These are phyloP conservation scores for Yamadazyma paraphyllophila DNA, from an alignment of 805 yeast species.

Conservation along the genomic window DNA sequence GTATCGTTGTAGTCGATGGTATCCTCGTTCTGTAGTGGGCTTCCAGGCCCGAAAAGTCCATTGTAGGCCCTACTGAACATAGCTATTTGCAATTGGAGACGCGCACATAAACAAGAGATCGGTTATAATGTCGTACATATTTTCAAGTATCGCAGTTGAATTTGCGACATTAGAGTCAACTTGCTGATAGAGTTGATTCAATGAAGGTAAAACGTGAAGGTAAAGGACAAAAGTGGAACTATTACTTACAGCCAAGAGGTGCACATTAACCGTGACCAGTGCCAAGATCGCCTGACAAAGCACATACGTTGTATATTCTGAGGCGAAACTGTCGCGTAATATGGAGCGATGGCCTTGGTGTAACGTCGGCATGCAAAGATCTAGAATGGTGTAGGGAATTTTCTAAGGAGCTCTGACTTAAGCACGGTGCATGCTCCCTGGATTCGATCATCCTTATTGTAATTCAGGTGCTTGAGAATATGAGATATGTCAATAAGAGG, in stretches of 20 bases:
- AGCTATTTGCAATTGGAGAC: background rate
- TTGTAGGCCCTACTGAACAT: slow-evolving; percentile 12
- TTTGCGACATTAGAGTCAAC: background rate
- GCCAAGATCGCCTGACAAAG: background rate
- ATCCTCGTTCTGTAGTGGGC: slow-evolving; percentile 30
- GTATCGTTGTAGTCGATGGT: slow-evolving; percentile 35
- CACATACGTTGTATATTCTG: background rate
- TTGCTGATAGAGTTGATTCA: background rate
- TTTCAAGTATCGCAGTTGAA: too few relatives aligned
- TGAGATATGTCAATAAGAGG: too few relatives aligned
- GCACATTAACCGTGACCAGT: too few relatives aligned
- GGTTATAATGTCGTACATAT: slow-evolving; percentile 2
- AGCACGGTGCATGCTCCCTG: too few relatives aligned
- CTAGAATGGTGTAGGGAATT: background rate
- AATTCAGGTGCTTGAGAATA: too few relatives aligned
- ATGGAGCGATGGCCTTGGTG: background rate
- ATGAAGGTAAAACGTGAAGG: too few relatives aligned
- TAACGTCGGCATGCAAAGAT: background rate
- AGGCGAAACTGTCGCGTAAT: background rate
- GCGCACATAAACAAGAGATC: slow-evolving; percentile 1
- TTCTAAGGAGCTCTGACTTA: background rate
- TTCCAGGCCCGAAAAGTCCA: slow-evolving; percentile 17
- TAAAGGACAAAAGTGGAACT: too few relatives aligned
- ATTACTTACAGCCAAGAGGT: too few relatives aligned
- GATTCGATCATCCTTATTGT: too few relatives aligned